Evolutionary conservation across 176 grass and related monocot genomes (phyloP).

Genomic region (Aegilops speltoides): DNA sequence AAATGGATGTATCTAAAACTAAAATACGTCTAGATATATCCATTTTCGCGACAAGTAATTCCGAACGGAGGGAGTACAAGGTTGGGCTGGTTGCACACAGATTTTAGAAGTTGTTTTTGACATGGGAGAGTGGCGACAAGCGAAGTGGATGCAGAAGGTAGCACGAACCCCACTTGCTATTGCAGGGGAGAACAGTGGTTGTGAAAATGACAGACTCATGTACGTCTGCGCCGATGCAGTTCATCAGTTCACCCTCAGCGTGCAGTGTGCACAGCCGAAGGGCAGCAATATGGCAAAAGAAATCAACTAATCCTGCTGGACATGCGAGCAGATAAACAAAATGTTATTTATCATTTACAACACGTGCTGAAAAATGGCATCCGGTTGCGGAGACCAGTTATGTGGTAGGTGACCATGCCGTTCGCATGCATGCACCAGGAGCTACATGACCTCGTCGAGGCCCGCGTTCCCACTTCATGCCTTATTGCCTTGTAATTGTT

Average conservation of each 20-base stretch:
- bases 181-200: neutral
- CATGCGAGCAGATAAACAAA: neutral
- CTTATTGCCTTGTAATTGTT: too few species aligned
- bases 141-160: neutral
- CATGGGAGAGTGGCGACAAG: neutral
- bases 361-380: slow-evolving; percentile 24
- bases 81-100: neutral
- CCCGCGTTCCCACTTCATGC: too few species aligned
- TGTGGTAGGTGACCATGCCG: neutral
- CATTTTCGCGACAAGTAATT: too few species aligned
- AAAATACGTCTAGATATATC: too few species aligned
- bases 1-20: too few species aligned
- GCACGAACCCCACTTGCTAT: neutral
- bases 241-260: neutral
- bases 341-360: neutral
- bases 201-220: slow-evolving; percentile 8
- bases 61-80: neutral
- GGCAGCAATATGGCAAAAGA: neutral
- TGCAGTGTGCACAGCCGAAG: neutral
- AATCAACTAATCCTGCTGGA: neutral
- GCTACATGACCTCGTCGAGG: neutral
- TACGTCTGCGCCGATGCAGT: neutral
- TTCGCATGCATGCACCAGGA: neutral
- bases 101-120: neutral
- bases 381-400: neutral